Percentiles rank a stretch among this genome's conserved stretches.
phyloP scores from a whole-genome alignment of 495 filamentous ascomycete genomes.

The Talaromyces wortmannii region DNA sequence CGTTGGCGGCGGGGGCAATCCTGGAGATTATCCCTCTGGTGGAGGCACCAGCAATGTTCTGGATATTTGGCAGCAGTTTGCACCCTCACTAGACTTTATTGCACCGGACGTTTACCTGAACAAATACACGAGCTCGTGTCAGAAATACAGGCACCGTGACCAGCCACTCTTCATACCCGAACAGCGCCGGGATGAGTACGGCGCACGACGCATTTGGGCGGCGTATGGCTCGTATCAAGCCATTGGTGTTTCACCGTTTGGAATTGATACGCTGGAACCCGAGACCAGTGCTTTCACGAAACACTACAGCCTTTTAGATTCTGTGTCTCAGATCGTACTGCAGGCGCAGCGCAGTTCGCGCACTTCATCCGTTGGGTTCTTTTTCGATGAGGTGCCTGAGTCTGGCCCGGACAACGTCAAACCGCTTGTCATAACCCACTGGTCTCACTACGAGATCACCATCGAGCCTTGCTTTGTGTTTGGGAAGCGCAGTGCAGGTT shows the following conservation, averaged over 20 bases:
- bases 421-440: constrained; percentile 11
- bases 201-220: constrained; percentile 34
- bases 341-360: constrained; percentile 26
- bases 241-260: constrained; percentile 37
- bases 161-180: constrained; percentile 46
- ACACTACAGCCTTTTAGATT: constrained; percentile 30
- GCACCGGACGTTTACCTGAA: constrained; percentile 41
- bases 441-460: constrained; percentile 22
- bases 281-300: constrained; percentile 25
- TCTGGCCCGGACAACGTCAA: constrained; percentile 15
- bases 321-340: constrained; percentile 28
- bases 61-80: constrained; percentile 37
- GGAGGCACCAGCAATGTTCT: constrained; percentile 30
- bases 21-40: constrained; percentile 42
- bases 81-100: constrained; percentile 40
- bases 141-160: constrained; percentile 33
- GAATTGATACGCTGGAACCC: constrained; percentile 35
- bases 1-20: constrained; percentile 32
- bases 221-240: constrained; percentile 36
- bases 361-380: constrained; percentile 35
- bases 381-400: constrained; percentile 32
- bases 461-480: constrained; percentile 43
- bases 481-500: constrained; percentile 30
- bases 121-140: constrained; percentile 33
- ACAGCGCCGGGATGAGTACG: constrained; percentile 40